These are phyloP conservation scores for Saccharomyces hybrid DNA, from an alignment of 1,139 yeast species.

Conservation along the genomic window DNA sequence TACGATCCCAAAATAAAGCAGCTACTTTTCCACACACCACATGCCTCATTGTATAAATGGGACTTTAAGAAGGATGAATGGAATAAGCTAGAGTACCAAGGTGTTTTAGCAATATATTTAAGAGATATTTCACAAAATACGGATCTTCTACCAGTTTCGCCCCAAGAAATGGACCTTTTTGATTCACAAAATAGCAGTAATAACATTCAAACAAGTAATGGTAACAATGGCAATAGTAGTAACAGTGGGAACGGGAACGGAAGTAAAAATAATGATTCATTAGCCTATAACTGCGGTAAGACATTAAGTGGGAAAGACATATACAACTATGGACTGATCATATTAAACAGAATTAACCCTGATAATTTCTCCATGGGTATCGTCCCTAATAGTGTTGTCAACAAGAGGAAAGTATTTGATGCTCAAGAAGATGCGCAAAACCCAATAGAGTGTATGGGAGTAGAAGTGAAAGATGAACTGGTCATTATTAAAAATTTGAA, in stretches of 20 bases:
- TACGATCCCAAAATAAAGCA: constrained; percentile 79
- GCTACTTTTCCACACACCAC: constrained; percentile 66
- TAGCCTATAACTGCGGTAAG: constrained; percentile 13
- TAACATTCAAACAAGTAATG: constrained; percentile 21
- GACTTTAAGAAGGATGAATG: constrained; percentile 62
- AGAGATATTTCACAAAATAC: constrained; percentile 38
- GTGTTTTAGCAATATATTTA: constrained; percentile 73
- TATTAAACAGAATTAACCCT: constrained; percentile 66
- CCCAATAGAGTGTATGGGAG: constrained; percentile 54
- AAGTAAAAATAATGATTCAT: constrained; percentile 23
- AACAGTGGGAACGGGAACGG: constrained; percentile 1
- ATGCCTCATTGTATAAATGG: constrained; percentile 60
- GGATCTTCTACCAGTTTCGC: constrained; percentile 13
- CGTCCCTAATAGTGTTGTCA: constrained; percentile 46
- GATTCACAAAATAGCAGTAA: constrained; percentile 16
- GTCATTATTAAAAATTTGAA: constrained; percentile 69
- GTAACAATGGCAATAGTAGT: constrained; percentile 2
- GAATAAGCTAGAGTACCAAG: constrained; percentile 69
- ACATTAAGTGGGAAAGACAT: constrained; percentile 34
- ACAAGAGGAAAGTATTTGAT: constrained; percentile 39
- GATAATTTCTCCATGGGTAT: constrained; percentile 78
- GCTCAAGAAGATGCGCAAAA: constrained; percentile 34
- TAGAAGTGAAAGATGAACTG: constrained; percentile 70
- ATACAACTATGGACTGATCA: constrained; percentile 71
- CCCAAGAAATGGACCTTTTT: constrained; percentile 6